These are phyloP conservation scores for Zymoseptoria pseudotritici DNA, from an alignment of 2,329 filamentous ascomycete genomes.

Conservation along the genomic window DNA sequence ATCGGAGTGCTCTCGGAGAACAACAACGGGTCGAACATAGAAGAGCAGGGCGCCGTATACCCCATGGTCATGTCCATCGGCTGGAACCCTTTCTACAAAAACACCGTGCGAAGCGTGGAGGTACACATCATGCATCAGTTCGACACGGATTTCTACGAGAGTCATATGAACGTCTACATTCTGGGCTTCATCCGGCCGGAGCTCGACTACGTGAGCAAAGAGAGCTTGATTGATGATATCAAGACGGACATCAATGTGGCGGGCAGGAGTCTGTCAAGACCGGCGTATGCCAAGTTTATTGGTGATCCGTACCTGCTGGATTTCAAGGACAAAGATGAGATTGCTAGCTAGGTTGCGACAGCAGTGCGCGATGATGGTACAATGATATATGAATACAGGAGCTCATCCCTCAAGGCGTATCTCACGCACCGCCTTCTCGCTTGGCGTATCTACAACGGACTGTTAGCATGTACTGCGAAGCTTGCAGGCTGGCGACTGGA, in stretches of 20 bases:
- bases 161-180: conserved; percentile 69
- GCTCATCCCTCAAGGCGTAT: background rate
- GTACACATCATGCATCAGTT: conserved; percentile 65
- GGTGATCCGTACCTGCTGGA: conserved; percentile 36
- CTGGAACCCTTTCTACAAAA: conserved; percentile 97
- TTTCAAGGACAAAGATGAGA: conserved; percentile 26
- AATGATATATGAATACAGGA: background rate
- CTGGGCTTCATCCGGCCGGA: conserved; percentile 85
- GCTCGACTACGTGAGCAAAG: conserved; percentile 75
- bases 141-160: conserved; percentile 73
- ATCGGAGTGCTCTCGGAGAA: conserved; percentile 8
- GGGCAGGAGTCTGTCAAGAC: conserved; percentile 60
- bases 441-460: conserved; percentile 21
- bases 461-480: conserved; percentile 4
- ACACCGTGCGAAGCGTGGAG: conserved; percentile 68
- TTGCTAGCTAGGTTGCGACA: conserved; percentile 19
- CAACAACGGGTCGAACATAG: conserved; percentile 5
- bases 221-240: conserved; percentile 83
- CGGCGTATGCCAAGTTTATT: conserved; percentile 51
- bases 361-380: background rate
- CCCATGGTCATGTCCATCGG: conserved; percentile 92
- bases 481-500: background rate
- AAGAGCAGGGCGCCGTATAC: conserved; percentile 44
- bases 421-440: conserved; percentile 26
- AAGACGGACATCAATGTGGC: conserved; percentile 81